Base-by-base conservation (phyloP, 768 basidiomycete species). In the Lactifluus subvellereus region DNA sequence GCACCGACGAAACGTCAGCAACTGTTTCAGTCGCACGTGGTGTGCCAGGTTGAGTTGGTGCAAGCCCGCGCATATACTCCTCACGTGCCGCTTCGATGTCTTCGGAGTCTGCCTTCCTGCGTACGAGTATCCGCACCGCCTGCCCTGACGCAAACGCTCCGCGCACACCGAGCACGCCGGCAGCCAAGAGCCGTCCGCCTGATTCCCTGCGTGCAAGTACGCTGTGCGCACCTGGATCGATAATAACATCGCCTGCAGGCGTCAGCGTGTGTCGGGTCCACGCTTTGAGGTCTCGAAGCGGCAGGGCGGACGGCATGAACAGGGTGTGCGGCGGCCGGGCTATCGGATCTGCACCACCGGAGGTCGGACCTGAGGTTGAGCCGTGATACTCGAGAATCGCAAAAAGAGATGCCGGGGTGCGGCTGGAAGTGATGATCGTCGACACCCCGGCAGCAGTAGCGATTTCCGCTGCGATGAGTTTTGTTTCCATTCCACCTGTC, bases 401-500 rank as follows among this genome's bases (percentile, higher is more conserved):
- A 67, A 90, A 81, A 61, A 98, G 86, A 69, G 82, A 83, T 51
- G 82, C 78, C 0, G 93, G 91, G 30, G 81, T 77, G 68, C 86
- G 89, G 74, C 92, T 94, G 22, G 91, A 89, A 52, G 88, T 86
- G 69, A 99, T 91, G 49, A 98, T 80, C 0, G 96, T 97, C 5
- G 91, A 86, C 37, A 96, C 94, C 7, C 97, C 97, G 0, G 95
- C 96, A 0, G 87, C 94, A 0, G 91, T 96, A 5, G 96, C 94
- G 35, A 99, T 93, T 70, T 99, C 97, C 0, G 97, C 96, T 1
- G 97, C 97, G 67, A 98, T 97, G 68, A 98, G 84, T 71, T 98
- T 99, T 3, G 97, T 99, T 74, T 97, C 94, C 97, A 98, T 98
- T 4, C 97, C 97, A 0, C 97, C 97, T 1, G 97, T 98, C 0